A percentile compares a stretch with the other conserved stretches of the same genome.
Conservation (phyloP, 2,329 filamentous ascomycete species). For the Dactylellina haptotyla region DNA sequence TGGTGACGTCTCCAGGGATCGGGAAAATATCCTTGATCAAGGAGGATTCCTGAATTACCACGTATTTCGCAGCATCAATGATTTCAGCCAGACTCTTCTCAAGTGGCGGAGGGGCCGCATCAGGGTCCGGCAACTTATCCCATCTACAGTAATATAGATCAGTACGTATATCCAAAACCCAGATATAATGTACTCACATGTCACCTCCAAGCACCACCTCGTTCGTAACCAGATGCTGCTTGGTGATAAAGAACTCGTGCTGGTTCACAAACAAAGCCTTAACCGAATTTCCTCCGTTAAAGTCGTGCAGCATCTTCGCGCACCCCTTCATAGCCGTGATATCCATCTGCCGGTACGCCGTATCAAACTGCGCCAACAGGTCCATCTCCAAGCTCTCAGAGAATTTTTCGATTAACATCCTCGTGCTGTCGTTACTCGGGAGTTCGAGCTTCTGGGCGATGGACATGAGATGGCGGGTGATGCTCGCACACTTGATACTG, state of each 20-base stretch:
- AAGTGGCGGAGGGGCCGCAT: conserved; percentile 88
- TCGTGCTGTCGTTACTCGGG: conserved; percentile 74
- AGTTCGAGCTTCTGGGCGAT: conserved; percentile 91
- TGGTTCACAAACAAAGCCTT: conserved; percentile 98
- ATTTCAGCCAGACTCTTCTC: conserved; percentile 92
- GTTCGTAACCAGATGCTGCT: conserved; percentile 88
- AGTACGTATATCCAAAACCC: background rate
- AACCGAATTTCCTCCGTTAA: conserved; percentile 93
- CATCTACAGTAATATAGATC: conserved; percentile 70
- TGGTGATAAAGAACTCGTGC: conserved; percentile 98
- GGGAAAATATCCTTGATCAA: conserved; percentile 97
- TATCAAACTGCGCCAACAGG: conserved; percentile 93
- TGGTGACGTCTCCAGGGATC: conserved; percentile 91
- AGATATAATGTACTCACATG: conserved; percentile 59
- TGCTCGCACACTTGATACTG: conserved; percentile 92
- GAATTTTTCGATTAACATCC: conserved; percentile 95
- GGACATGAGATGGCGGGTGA: conserved; percentile 89
- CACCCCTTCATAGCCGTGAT: conserved; percentile 99
- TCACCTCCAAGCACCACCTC: conserved; percentile 79
- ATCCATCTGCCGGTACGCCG: conserved; percentile 93
- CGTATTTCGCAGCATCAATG: conserved; percentile 91
- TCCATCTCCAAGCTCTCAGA: conserved; percentile 96
- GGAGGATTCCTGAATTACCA: conserved; percentile 95
- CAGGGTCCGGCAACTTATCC: conserved; percentile 93
- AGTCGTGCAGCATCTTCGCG: conserved; percentile 90